Evolutionary conservation across 2,329 filamentous ascomycete species (phyloP).

Genomic region (Alternaria ventricosa): DNA sequence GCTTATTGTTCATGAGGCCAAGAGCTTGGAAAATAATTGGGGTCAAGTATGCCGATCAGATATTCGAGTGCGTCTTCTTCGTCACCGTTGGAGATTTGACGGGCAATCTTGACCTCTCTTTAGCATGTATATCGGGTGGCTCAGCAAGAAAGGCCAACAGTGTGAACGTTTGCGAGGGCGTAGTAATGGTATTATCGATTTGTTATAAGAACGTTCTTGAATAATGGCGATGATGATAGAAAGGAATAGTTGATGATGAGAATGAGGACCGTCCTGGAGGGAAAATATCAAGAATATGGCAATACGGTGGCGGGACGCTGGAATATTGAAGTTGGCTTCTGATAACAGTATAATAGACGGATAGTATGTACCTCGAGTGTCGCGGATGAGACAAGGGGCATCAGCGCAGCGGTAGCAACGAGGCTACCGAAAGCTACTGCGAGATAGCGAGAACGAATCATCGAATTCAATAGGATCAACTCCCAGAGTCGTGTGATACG

Average conservation of each 20-base stretch:
- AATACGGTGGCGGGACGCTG: neutral
- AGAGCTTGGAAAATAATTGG: no score
- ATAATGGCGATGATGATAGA: neutral
- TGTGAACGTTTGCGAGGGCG: neutral
- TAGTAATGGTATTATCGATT: neutral
- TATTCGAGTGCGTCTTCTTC: no score
- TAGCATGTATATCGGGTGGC: no score
- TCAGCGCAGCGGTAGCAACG: neutral
- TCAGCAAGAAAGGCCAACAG: no score
- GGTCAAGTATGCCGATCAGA: no score
- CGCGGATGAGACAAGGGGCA: neutral
- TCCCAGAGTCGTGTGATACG: no score
- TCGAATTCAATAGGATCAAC: no score
- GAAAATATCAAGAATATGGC: neutral
- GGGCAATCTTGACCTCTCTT: no score
- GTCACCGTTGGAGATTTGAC: no score
- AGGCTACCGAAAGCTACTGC: no score
- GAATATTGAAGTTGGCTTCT: neutral
- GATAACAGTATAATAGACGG: neutral
- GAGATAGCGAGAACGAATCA: no score
- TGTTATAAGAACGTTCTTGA: neutral
- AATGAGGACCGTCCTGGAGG: neutral
- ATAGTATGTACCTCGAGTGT: neutral
- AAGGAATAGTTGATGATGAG: neutral
- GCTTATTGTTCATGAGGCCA: no score